These are phyloP conservation scores for Panicum virgatum DNA, from an alignment of 202 grass and related monocot species.

Conservation along the genomic window DNA sequence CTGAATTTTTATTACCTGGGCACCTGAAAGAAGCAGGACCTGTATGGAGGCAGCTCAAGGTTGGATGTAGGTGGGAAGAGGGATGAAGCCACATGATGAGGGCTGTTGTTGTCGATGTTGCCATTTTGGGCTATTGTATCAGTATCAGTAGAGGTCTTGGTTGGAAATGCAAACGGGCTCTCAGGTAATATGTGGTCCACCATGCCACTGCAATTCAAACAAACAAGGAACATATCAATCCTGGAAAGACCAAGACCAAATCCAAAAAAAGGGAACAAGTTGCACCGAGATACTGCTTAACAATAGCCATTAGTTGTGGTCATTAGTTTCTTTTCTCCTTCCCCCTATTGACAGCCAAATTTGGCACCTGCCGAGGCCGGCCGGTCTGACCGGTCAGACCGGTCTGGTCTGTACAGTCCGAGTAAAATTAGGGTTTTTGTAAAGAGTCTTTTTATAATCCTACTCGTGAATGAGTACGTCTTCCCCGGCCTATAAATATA, in stretches of 20 bases:
- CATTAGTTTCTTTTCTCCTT: constrained; percentile 30
- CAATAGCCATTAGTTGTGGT: constrained; percentile 18
- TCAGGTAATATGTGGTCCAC: constrained; percentile 84
- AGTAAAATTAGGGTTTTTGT: too few species aligned
- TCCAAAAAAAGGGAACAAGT: neutral
- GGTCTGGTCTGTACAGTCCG: too few species aligned
- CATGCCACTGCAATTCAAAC: constrained; percentile 48
- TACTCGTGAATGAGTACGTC: too few species aligned
- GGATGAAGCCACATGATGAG: constrained; percentile 49
- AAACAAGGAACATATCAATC: constrained; percentile 39
- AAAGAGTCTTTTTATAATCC: too few species aligned
- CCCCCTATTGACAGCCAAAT: too few species aligned
- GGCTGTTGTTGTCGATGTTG: constrained; percentile 31
- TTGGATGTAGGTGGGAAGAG: constrained; percentile 53
- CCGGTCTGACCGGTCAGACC: too few species aligned
- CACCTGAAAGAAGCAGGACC: constrained; percentile 83
- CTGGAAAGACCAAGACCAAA: constrained; percentile 2
- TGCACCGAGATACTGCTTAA: constrained; percentile 30
- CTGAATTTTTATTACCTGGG: constrained; percentile 64
- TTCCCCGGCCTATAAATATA: too few species aligned
- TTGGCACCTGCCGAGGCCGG: too few species aligned
- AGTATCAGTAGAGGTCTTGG: constrained; percentile 53
- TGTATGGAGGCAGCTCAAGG: constrained; percentile 61
- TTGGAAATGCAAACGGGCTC: constrained; percentile 77
- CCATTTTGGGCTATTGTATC: constrained; percentile 4